Conservation (phyloP, 73 alveolate species). For the Tetrahymena malaccensis region DNA sequence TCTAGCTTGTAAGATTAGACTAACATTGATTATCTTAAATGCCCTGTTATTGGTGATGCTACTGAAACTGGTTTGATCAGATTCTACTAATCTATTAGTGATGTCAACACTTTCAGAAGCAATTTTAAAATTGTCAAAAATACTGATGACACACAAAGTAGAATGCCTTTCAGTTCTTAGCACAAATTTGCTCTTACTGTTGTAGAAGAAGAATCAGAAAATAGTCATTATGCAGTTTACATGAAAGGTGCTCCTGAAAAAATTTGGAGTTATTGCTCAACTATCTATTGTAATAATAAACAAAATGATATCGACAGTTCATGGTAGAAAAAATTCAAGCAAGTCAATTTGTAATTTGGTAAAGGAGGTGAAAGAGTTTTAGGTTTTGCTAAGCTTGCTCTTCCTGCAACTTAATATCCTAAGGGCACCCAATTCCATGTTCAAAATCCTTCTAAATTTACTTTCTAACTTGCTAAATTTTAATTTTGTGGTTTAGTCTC, state of each 20-base stretch:
- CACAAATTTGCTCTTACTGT: conserved; percentile 19
- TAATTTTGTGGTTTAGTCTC: conserved; percentile 88
- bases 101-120: conserved; percentile 42
- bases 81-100: conserved; percentile 72
- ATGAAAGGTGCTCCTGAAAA: conserved; percentile 96
- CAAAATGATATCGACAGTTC: conserved; percentile 16
- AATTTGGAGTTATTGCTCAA: conserved; percentile 46
- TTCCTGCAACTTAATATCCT: conserved; percentile 37
- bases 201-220: conserved; percentile 30
- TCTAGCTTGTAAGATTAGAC: conserved; percentile 6
- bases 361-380: conserved; percentile 73
- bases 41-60: conserved; percentile 77
- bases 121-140: conserved; percentile 7
- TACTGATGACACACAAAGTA: conserved; percentile 20
- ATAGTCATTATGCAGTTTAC: conserved; percentile 42
- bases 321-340: conserved; percentile 16
- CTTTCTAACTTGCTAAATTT: conserved; percentile 56
- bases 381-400: conserved; percentile 52
- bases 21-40: conserved; percentile 2
- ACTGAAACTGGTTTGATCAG: conserved; percentile 85
- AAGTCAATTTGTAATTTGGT: conserved; percentile 56
- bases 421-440: conserved; percentile 28
- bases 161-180: conserved; percentile 33
- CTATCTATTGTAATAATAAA: neutral
- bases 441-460: conserved; percentile 44